phyloP scores from a whole-genome alignment of 257 asterid species.

The Hygrophila difformis region DNA sequence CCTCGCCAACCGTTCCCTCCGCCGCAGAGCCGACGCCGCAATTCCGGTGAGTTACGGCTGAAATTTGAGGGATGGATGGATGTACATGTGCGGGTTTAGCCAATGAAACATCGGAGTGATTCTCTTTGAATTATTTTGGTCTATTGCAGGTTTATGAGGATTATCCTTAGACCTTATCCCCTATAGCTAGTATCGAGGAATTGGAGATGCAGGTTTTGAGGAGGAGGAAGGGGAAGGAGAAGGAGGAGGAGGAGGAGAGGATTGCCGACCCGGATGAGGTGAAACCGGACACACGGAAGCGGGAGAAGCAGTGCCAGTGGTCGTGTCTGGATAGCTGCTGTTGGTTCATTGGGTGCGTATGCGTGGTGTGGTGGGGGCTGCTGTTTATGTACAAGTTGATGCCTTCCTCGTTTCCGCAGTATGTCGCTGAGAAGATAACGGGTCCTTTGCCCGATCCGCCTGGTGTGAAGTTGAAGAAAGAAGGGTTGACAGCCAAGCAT shows the following conservation, averaged over 20 bases:
- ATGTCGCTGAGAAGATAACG: slow-evolving; percentile 65
- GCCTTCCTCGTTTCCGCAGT: slow-evolving; percentile 91
- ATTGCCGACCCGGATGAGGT: neutral
- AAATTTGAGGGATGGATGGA: too few relatives aligned
- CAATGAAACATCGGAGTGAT: too few relatives aligned
- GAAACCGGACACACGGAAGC: slow-evolving; percentile 22
- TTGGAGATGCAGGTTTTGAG: neutral
- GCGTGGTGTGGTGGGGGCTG: slow-evolving; percentile 71
- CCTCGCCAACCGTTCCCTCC: slow-evolving; percentile 2
- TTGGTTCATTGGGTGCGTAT: slow-evolving; percentile 74
- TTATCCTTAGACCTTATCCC: too few relatives aligned
- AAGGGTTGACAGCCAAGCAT: slow-evolving; percentile 55
- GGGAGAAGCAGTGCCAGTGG: slow-evolving; percentile 38
- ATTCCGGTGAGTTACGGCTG: neutral
- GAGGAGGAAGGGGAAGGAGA: neutral
- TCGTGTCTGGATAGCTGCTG: slow-evolving; percentile 77
- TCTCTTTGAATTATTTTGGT: too few relatives aligned
- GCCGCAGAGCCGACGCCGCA: neutral
- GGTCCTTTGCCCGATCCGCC: slow-evolving; percentile 95
- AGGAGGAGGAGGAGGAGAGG: neutral
- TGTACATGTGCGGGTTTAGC: too few relatives aligned
- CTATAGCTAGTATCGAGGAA: neutral
- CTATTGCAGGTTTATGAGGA: too few relatives aligned
- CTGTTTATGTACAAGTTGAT: slow-evolving; percentile 59
- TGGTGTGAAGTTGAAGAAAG: slow-evolving; percentile 61